Base-by-base conservation (phyloP, 495 filamentous ascomycete genomes). In the Penicillium cataractarum region DNA sequence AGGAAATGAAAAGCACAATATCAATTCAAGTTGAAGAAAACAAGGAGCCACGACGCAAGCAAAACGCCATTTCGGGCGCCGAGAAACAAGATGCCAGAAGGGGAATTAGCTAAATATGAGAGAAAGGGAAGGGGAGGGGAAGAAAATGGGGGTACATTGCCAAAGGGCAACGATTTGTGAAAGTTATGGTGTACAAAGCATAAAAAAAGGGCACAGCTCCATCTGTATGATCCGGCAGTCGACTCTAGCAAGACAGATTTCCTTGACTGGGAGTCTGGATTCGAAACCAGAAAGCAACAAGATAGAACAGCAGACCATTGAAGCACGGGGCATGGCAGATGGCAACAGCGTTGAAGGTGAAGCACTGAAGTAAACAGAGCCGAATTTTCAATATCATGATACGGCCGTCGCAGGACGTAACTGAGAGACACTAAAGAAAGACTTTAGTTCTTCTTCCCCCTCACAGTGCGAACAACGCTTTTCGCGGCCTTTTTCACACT, bases 401-500 rank as follows among this genome's bases (percentile, higher is more conserved):
- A 27, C 24, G 24, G 27, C 29, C 29, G 8, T 22, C 1, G 21
- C 7, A 37, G 29, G 19, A 8, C 32, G 4, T 54, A n/a, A 35
- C 3, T 22, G 7, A 37, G 12, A 44, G 21, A 22, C 33, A 50
- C 39, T 4, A 12, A 53, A 50, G 32, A 22, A 52, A 37, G 19
- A 12, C 19, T 42, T 60, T 27, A 64, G 55, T 59, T 63, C 56
- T 67, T 70, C 53, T 51, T 56, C 19, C 59, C 69, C 52, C 65
- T 69, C 19, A 69, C 61, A 31, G 62, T 54, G 15, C 58, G 66
- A 13, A 65, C 60, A 27, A 64, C 55, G 5, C 50, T 69, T 22
- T 54, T 60, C 46, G 64, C 68, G 15, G 59, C 67, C 17, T 22
- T 64, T 31, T 66, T 68, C 39, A 74, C 55, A 15, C 57, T 63